Conservation (phyloP, 2,329 filamentous ascomycete genomes). For the Ascochyta viciae-villosae region DNA sequence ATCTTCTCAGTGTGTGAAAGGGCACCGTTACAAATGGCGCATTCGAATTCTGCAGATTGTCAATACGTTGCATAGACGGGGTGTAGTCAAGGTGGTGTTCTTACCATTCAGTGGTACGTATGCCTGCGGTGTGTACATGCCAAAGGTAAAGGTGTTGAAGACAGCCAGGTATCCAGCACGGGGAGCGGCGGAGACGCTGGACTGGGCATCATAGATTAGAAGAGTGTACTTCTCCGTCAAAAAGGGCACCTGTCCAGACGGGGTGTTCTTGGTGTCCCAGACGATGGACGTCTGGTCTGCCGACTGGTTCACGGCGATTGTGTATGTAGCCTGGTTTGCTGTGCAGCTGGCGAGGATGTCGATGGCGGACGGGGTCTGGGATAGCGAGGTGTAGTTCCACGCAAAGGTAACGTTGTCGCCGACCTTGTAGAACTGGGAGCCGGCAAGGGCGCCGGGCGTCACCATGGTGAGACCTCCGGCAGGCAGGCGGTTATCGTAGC, state of each 20-base stretch:
- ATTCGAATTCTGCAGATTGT: slow-evolving; percentile 56
- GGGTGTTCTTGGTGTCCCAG: slow-evolving; percentile 64
- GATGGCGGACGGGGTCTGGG: slow-evolving; percentile 63
- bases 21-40: slow-evolving; percentile 63
- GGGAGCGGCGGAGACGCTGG: slow-evolving; percentile 59
- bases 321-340: slow-evolving; percentile 66
- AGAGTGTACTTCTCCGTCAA: slow-evolving; percentile 69
- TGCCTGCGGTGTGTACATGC: slow-evolving; percentile 66
- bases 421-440: slow-evolving; percentile 68
- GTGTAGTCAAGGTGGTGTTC: slow-evolving; percentile 17
- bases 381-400: slow-evolving; percentile 74
- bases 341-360: slow-evolving; percentile 69
- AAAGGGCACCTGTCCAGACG: slow-evolving; percentile 52
- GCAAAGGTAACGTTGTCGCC: slow-evolving; percentile 68
- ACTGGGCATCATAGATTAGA: slow-evolving; percentile 65
- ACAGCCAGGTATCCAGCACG: slow-evolving; percentile 63
- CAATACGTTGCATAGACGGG: slow-evolving; percentile 2
- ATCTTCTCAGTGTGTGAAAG: slow-evolving; percentile 61
- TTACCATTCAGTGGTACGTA: slow-evolving; percentile 59
- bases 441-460: slow-evolving; percentile 59
- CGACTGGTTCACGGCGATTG: slow-evolving; percentile 66
- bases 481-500: slow-evolving; percentile 61
- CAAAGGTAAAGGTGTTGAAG: slow-evolving; percentile 63
- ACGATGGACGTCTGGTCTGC: slow-evolving; percentile 60
- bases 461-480: slow-evolving; percentile 69